A percentile compares a stretch with the other conserved stretches of the same genome.
These are phyloP conservation scores for Tausonia pullulans DNA, from an alignment of 1,284 basidiomycete genomes.

Conservation along the genomic window DNA sequence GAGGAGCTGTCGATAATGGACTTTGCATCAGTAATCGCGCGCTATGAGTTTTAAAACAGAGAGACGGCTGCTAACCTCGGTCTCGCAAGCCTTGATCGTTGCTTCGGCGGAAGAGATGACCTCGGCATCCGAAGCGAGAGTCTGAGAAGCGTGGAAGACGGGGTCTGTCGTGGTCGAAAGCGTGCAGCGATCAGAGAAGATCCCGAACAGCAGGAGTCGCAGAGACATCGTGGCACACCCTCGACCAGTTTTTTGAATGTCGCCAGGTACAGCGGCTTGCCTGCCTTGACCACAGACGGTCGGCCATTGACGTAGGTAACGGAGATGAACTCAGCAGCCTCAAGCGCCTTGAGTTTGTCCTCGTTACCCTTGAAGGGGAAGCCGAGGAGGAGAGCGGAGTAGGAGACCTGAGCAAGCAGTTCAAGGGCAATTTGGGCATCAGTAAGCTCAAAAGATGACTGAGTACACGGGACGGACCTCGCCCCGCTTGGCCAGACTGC, in stretches of 20 bases:
- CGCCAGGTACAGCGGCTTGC: constrained; percentile 48
- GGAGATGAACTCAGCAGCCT: constrained; percentile 76
- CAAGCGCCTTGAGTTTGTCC: constrained; percentile 65
- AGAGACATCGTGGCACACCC: neutral
- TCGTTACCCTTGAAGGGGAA: constrained; percentile 91
- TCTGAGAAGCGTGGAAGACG: constrained; percentile 69
- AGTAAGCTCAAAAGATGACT: neutral
- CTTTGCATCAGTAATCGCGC: too few relatives aligned
- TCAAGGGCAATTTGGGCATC: neutral
- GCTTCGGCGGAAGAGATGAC: constrained; percentile 55
- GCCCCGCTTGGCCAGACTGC: constrained; percentile 52
- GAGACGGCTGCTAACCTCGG: constrained; percentile 44
- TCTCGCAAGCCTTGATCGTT: constrained; percentile 59
- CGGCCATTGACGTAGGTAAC: constrained; percentile 68
- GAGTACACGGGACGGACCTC: constrained; percentile 44
- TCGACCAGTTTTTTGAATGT: constrained; percentile 3
- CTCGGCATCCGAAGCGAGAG: constrained; percentile 65
- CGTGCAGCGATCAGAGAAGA: neutral
- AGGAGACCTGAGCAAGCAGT: constrained; percentile 48
- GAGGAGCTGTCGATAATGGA: too few relatives aligned
- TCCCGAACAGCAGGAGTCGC: neutral
- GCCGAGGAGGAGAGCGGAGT: constrained; percentile 68
- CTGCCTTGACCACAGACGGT: constrained; percentile 72
- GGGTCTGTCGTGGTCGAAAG: constrained; percentile 43
- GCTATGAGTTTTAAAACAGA: too few relatives aligned